Evolutionary conservation across 208 protist species (phyloP).

Genomic region (Endotrypanum monterogeii): DNA sequence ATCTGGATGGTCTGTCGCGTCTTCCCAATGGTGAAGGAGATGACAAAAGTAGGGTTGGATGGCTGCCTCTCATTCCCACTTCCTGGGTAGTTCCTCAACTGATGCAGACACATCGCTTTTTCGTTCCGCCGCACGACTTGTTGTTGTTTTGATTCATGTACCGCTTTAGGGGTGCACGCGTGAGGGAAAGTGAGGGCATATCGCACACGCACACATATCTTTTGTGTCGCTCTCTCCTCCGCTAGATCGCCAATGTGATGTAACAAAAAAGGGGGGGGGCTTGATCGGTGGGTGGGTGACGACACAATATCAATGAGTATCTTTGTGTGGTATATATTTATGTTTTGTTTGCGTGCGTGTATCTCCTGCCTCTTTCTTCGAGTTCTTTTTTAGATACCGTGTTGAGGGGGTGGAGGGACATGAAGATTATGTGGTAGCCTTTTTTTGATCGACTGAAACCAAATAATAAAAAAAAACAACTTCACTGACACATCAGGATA

Average conservation of each 20-base stretch:
- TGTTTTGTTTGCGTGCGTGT: not conserved
- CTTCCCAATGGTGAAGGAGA: not conserved
- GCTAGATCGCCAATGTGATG: not conserved
- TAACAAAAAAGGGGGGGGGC: not conserved
- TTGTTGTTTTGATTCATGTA: not conserved
- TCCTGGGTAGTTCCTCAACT: not conserved
- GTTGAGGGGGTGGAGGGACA: not conserved
- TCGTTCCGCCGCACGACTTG: not conserved
- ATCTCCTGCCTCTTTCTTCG: slow-evolving; percentile 8
- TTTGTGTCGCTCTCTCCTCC: not conserved
- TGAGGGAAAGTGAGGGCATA: not conserved
- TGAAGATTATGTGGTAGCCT: not conserved
- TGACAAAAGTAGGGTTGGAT: no score
- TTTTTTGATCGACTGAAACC: not conserved
- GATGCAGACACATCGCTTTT: not conserved
- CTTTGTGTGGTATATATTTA: no score
- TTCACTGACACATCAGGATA: no score
- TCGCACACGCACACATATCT: not conserved
- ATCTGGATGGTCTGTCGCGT: not conserved
- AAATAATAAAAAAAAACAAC: no score
- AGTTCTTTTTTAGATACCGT: slow-evolving; percentile 13
- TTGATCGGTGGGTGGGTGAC: no score
- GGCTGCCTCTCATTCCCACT: not conserved
- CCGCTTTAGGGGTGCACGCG: not conserved
- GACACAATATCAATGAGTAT: no score